phyloP scores from a whole-genome alignment of 2,329 filamentous ascomycete genomes.

The Nemania serpens region DNA sequence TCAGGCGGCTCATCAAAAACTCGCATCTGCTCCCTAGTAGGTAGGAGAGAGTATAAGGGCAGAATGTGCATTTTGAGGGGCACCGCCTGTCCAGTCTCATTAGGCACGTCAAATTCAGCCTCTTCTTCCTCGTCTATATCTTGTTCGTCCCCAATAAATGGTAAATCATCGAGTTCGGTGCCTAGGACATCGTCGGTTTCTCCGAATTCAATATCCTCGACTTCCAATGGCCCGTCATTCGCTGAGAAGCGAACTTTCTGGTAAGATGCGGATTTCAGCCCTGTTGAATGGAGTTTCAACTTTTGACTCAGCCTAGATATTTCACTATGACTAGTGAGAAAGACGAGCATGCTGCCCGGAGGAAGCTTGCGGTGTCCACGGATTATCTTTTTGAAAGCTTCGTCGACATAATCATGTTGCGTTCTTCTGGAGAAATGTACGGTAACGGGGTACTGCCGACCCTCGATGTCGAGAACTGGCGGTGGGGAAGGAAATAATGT shows the following conservation, averaged over 20 bases:
- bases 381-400: conserved; percentile 84
- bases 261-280: conserved; percentile 59
- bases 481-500: conserved; percentile 78
- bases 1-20: conserved; percentile 88
- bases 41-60: conserved; percentile 91
- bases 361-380: conserved; percentile 89
- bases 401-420: conserved; percentile 85
- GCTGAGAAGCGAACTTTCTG: conserved; percentile 77
- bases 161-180: conserved; percentile 59
- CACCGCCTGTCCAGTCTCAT: conserved; percentile 62
- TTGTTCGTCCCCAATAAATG: conserved; percentile 54
- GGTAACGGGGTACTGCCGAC: conserved; percentile 88
- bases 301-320: conserved; percentile 82
- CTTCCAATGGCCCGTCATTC: conserved; percentile 77
- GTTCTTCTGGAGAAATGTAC: conserved; percentile 86
- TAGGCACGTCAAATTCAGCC: conserved; percentile 70
- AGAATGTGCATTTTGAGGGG: conserved; percentile 81
- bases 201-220: conserved; percentile 86
- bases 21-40: conserved; percentile 85
- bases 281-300: conserved; percentile 70
- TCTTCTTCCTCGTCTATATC: conserved; percentile 64
- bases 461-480: conserved; percentile 86
- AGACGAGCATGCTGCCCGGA: conserved; percentile 88
- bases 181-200: conserved; percentile 70
- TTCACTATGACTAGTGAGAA: conserved; percentile 91